Percentiles rank a stretch among this genome's conserved stretches.
Evolutionary conservation across 73 alveolate genomes (phyloP).

Genomic region (Paramecium sonneborni): DNA sequence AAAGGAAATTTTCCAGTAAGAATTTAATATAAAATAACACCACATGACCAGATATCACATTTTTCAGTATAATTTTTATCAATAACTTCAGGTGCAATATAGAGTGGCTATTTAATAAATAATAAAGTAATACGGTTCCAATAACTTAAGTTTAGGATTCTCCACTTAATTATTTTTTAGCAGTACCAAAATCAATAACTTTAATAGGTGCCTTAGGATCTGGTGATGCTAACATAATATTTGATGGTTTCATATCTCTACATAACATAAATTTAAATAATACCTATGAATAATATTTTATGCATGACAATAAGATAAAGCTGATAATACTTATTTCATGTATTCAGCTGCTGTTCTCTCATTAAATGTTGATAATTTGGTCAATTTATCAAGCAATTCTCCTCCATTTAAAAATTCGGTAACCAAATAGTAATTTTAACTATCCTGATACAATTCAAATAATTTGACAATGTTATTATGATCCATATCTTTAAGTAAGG

Average conservation of each 20-base stretch:
- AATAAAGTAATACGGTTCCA: slow-evolving; percentile 59
- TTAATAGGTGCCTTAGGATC: slow-evolving; percentile 72
- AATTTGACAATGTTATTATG: slow-evolving; percentile 69
- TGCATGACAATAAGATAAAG: slow-evolving; percentile 86
- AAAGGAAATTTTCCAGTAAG: slow-evolving; percentile 64
- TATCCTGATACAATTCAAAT: slow-evolving; percentile 66
- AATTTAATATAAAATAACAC: slow-evolving; percentile 52
- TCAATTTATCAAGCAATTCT: slow-evolving; percentile 81
- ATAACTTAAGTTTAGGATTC: slow-evolving; percentile 32
- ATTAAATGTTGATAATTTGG: slow-evolving; percentile 68
- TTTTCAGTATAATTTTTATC: slow-evolving; percentile 57
- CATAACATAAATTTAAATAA: neutral
- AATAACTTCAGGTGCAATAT: slow-evolving; percentile 68
- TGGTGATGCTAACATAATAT: slow-evolving; percentile 79
- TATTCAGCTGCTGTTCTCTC: slow-evolving; percentile 87
- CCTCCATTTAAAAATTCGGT: slow-evolving; percentile 85
- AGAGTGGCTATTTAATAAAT: slow-evolving; percentile 29
- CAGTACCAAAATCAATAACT: slow-evolving; percentile 94
- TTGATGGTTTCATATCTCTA: slow-evolving; percentile 92
- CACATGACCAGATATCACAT: slow-evolving; percentile 65
- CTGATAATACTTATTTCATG: slow-evolving; percentile 83
- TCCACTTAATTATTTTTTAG: slow-evolving; percentile 27
- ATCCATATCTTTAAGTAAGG: slow-evolving; percentile 51
- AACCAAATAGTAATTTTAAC: slow-evolving; percentile 60
- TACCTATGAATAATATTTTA: slow-evolving; percentile 83